phyloP scores from a whole-genome alignment of 345 rosid species.

The Salix caprea region DNA sequence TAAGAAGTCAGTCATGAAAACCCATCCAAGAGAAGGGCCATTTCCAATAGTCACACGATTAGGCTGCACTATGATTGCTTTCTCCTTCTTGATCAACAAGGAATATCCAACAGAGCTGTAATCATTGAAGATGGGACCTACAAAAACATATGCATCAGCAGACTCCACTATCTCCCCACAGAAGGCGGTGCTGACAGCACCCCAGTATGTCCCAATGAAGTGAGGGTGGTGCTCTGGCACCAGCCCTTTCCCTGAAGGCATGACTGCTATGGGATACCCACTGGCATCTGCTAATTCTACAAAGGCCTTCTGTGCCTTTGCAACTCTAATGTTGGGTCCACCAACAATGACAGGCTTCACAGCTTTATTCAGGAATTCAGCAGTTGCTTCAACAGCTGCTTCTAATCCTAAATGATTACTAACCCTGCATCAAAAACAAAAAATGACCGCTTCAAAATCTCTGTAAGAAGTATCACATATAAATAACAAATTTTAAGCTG shows the following conservation, averaged over 20 bases:
- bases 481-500: background rate
- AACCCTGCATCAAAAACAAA: slow-evolving; percentile 36
- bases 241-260: slow-evolving; percentile 70
- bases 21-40: slow-evolving; percentile 76
- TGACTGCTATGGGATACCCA: slow-evolving; percentile 54
- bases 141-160: slow-evolving; percentile 68
- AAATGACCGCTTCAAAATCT: background rate
- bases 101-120: slow-evolving; percentile 78
- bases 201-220: slow-evolving; percentile 79
- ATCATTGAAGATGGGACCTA: slow-evolving; percentile 71
- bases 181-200: slow-evolving; percentile 65
- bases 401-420: slow-evolving; percentile 63
- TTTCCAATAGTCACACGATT: slow-evolving; percentile 61
- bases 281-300: slow-evolving; percentile 45
- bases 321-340: slow-evolving; percentile 63
- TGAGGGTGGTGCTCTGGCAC: slow-evolving; percentile 58
- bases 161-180: slow-evolving; percentile 72
- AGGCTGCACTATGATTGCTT: slow-evolving; percentile 51
- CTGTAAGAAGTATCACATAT: background rate
- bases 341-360: slow-evolving; percentile 69
- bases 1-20: slow-evolving; percentile 66
- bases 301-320: slow-evolving; percentile 52
- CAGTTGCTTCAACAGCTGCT: slow-evolving; percentile 71
- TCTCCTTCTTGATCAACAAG: slow-evolving; percentile 62
- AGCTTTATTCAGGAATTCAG: slow-evolving; percentile 57